These are phyloP conservation scores for Grigorovia humatica DNA, from an alignment of 805 yeast genomes.

Conservation along the genomic window DNA sequence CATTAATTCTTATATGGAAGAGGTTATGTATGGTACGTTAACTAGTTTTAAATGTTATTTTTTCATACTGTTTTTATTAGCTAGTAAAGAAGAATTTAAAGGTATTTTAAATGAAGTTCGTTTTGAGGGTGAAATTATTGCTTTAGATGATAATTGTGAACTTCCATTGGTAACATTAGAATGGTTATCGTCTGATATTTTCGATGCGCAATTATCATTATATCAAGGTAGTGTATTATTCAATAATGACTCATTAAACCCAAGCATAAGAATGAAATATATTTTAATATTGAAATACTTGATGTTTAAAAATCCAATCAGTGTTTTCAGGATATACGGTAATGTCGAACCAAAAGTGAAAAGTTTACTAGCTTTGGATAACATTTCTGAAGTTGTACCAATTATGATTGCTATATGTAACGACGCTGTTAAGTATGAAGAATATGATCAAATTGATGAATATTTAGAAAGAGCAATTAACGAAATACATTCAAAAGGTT, in stretches of 20 bases:
- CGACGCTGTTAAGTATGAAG: slow-evolving; percentile 24
- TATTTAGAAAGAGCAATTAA: slow-evolving; percentile 14
- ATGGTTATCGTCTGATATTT: slow-evolving; percentile 25
- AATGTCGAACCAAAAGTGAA: slow-evolving; percentile 27
- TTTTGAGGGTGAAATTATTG: slow-evolving; percentile 25
- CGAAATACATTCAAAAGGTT: slow-evolving; percentile 18
- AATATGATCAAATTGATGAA: slow-evolving; percentile 20
- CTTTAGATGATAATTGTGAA: slow-evolving; percentile 26
- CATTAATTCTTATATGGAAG: slow-evolving; percentile 34
- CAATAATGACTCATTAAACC: slow-evolving; percentile 27
- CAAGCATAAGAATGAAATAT: slow-evolving; percentile 28
- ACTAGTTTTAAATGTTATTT: slow-evolving; percentile 20
- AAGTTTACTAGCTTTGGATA: slow-evolving; percentile 22
- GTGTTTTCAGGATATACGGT: slow-evolving; percentile 25
- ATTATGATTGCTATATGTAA: slow-evolving; percentile 27
- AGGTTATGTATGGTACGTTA: slow-evolving; percentile 8
- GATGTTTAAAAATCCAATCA: slow-evolving; percentile 24
- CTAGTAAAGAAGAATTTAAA: slow-evolving; percentile 31
- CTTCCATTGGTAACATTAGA: slow-evolving; percentile 31
- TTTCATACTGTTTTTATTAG: slow-evolving; percentile 29
- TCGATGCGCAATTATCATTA: slow-evolving; percentile 26
- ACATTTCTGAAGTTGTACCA: slow-evolving; percentile 25
- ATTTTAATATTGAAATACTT: slow-evolving; percentile 25
- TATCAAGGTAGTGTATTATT: slow-evolving; percentile 29
- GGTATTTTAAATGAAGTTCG: slow-evolving; percentile 28